Conservation (phyloP, 2,329 filamentous ascomycete species). For the Cercospora zeina region DNA sequence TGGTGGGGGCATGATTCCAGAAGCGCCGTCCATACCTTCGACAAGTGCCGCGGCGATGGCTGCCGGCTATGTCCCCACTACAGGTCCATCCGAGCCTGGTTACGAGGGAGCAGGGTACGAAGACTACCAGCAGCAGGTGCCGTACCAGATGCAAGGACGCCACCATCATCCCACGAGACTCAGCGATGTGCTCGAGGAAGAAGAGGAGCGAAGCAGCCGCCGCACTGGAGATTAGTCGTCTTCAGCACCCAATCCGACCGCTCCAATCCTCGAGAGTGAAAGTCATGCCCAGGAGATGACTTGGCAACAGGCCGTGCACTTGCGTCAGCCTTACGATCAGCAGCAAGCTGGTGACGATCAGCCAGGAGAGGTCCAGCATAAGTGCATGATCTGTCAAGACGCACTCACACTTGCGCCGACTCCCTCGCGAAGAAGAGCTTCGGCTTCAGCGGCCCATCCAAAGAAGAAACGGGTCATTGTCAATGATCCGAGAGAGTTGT, state of each 20-base stretch:
- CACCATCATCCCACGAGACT: slow-evolving; percentile 87
- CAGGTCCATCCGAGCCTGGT: slow-evolving; percentile 36
- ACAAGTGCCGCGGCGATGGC: slow-evolving; percentile 41
- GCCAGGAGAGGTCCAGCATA: slow-evolving; percentile 2
- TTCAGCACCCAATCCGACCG: slow-evolving; percentile 1
- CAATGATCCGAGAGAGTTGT: slow-evolving; percentile 11
- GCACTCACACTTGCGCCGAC: neutral
- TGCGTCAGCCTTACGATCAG: neutral
- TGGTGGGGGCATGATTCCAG: slow-evolving; percentile 40
- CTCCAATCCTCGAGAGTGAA: slow-evolving; percentile 10
- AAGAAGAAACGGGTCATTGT: slow-evolving; percentile 8
- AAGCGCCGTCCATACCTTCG: slow-evolving; percentile 36
- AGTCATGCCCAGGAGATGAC: slow-evolving; percentile 7
- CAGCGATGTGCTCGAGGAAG: slow-evolving; percentile 85
- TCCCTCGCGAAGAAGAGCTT: neutral
- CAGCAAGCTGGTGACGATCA: neutral
- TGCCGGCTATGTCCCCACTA: slow-evolving; percentile 22
- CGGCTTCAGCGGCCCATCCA: neutral
- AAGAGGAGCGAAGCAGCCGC: slow-evolving; percentile 56
- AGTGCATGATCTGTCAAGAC: slow-evolving; percentile 15
- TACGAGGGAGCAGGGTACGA: slow-evolving; percentile 61
- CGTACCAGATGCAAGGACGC: slow-evolving; percentile 42
- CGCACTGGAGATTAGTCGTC: slow-evolving; percentile 32
- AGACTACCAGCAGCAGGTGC: slow-evolving; percentile 54
- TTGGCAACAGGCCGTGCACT: slow-evolving; percentile 1